Percentiles rank a stretch among this genome's conserved stretches.
Conservation (phyloP, 2,329 filamentous ascomycete genomes). For the Colletotrichum brevisporum region DNA sequence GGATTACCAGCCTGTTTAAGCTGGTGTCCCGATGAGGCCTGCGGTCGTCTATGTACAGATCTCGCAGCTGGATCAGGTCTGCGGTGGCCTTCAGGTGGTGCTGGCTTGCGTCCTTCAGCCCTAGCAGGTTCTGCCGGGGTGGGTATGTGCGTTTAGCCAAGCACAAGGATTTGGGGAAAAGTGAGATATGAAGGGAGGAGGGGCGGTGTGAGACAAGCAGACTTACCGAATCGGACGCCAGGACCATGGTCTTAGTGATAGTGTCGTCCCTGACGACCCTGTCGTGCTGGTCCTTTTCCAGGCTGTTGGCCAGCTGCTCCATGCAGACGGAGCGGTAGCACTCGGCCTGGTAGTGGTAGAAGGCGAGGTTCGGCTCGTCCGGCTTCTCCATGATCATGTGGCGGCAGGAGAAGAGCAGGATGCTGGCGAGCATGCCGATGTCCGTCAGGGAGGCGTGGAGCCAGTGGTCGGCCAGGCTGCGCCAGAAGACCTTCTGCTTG, state of each 20-base stretch:
- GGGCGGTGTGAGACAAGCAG: constrained; percentile 3
- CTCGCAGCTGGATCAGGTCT: constrained; percentile 16
- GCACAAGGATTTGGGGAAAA: no score
- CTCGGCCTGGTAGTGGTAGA: constrained; percentile 27
- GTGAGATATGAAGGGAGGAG: no score
- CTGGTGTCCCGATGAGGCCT: neutral
- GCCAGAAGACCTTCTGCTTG: constrained; percentile 30
- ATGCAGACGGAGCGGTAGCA: constrained; percentile 42
- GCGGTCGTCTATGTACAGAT: neutral
- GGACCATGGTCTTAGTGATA: constrained; percentile 42
- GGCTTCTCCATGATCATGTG: constrained; percentile 30
- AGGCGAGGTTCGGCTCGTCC: neutral
- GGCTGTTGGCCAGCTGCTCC: constrained; percentile 23
- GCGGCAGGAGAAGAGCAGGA: constrained; percentile 42
- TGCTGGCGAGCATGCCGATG: constrained; percentile 42
- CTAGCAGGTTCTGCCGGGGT: neutral
- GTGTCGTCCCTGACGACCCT: constrained; percentile 40
- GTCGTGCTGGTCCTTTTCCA: constrained; percentile 28
- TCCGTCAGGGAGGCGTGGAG: constrained; percentile 41
- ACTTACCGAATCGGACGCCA: constrained; percentile 40
- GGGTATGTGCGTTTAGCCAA: no score
- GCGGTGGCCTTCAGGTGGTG: constrained; percentile 13
- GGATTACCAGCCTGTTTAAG: neutral
- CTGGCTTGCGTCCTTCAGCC: constrained; percentile 3
- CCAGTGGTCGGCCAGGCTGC: constrained; percentile 39